Conservation (phyloP, 2,329 filamentous ascomycete genomes). For the Epichloe typhina region DNA sequence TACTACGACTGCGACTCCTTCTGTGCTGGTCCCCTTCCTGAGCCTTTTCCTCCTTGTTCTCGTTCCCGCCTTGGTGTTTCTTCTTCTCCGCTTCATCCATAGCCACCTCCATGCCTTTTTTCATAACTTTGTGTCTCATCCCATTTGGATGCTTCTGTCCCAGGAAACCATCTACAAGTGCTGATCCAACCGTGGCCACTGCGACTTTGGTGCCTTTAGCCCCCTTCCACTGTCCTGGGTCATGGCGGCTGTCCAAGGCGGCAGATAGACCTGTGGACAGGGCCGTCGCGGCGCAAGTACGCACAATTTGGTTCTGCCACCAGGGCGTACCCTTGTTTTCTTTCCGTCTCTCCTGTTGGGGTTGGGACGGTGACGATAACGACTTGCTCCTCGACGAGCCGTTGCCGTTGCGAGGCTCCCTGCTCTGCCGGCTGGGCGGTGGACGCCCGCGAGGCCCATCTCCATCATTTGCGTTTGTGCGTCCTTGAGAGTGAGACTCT, state of each 20-base stretch:
- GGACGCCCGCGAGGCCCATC: neutral
- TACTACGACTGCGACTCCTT: neutral
- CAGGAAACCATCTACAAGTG: constrained; percentile 33
- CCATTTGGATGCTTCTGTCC: constrained; percentile 19
- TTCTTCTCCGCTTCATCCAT: constrained; percentile 7
- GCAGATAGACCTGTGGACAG: constrained; percentile 34
- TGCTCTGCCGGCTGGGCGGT: neutral
- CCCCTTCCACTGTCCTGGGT: constrained; percentile 33
- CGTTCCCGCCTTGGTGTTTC: constrained; percentile 1
- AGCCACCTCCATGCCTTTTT: constrained; percentile 5
- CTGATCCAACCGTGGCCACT: constrained; percentile 34
- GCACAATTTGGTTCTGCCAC: constrained; percentile 25
- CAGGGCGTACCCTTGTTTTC: constrained; percentile 10
- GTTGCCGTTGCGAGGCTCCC: neutral
- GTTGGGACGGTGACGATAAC: neutral
- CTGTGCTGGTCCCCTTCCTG: no score
- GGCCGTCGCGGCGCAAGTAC: constrained; percentile 31
- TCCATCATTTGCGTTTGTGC: neutral
- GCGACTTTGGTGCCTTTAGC: constrained; percentile 35
- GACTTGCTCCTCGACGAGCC: neutral
- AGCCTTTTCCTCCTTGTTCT: neutral
- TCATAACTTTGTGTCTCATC: constrained; percentile 7
- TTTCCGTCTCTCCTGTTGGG: neutral
- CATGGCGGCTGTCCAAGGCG: constrained; percentile 31
- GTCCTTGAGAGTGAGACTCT: neutral